A percentile compares a stretch with the other conserved stretches of the same genome.
These are phyloP conservation scores for Glycine tomentella DNA, from an alignment of 306 rosid species.

Conservation along the genomic window DNA sequence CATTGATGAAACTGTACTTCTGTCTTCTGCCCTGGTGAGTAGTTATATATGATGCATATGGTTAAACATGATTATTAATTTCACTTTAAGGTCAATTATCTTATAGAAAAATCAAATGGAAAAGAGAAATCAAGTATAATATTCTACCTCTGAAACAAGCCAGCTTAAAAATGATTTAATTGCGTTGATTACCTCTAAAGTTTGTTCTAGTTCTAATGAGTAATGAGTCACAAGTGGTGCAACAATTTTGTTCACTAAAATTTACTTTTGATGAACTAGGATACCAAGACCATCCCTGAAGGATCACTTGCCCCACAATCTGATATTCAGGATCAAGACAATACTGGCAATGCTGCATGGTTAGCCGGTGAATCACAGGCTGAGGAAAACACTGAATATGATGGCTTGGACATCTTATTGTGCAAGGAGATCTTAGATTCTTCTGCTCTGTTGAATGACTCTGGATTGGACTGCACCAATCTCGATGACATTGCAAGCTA, in stretches of 20 bases:
- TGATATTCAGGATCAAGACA: slow-evolving; percentile 44
- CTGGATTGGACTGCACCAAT: slow-evolving; percentile 43
- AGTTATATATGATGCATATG: slow-evolving; percentile 29
- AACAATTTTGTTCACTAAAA: slow-evolving; percentile 23
- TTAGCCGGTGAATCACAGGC: slow-evolving; percentile 83
- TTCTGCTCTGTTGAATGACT: slow-evolving; percentile 39
- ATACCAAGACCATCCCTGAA: slow-evolving; percentile 42
- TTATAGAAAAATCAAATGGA: neutral
- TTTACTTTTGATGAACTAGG: slow-evolving; percentile 54
- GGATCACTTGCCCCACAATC: slow-evolving; percentile 43
- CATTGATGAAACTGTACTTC: slow-evolving; percentile 47
- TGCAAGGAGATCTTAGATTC: slow-evolving; percentile 74
- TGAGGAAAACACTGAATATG: slow-evolving; percentile 50
- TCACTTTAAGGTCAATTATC: slow-evolving; percentile 19
- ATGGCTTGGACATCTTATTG: slow-evolving; percentile 61
- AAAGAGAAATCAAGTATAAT: neutral
- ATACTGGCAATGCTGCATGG: slow-evolving; percentile 53
- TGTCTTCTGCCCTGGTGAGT: slow-evolving; percentile 58
- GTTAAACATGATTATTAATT: slow-evolving; percentile 10
- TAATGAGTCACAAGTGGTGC: neutral
- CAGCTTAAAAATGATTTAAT: neutral
- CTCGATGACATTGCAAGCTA: slow-evolving; percentile 29
- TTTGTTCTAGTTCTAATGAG: neutral
- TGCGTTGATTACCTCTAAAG: neutral
- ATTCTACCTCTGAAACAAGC: neutral